These are phyloP conservation scores for Thyridium curvatum DNA, from an alignment of 2,329 filamentous ascomycete genomes.

Conservation along the genomic window DNA sequence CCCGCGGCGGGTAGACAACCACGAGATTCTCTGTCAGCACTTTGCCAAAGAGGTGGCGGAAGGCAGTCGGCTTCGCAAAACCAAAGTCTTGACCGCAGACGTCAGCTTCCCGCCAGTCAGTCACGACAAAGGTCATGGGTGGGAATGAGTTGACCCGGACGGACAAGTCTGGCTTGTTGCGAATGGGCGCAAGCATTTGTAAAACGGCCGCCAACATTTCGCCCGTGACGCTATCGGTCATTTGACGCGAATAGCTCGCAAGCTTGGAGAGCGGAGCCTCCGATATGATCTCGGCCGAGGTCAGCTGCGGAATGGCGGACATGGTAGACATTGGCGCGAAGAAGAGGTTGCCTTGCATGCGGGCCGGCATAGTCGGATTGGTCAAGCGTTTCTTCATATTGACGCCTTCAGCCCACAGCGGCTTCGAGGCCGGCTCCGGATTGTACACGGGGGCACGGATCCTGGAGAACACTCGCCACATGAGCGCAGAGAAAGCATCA, in stretches of 20 bases:
- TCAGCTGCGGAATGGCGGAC: conserved; percentile 15
- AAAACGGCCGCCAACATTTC: conserved; percentile 22
- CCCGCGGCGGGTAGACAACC: too few relatives aligned
- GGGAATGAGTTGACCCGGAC: conserved; percentile 25
- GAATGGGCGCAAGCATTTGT: conserved; percentile 21
- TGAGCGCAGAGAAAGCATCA: conserved; percentile 29
- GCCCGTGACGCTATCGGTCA: conserved; percentile 26
- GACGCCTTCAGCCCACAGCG: conserved; percentile 27
- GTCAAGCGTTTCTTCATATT: conserved; percentile 28
- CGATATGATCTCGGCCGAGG: conserved; percentile 24
- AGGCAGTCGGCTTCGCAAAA: conserved; percentile 23
- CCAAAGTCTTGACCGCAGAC: conserved; percentile 25
- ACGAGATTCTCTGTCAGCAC: not conserved
- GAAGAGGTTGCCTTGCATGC: conserved; percentile 27
- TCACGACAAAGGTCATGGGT: conserved; percentile 25
- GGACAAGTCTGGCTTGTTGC: conserved; percentile 27
- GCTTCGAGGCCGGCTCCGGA: conserved; percentile 12
- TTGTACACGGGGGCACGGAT: conserved; percentile 23
- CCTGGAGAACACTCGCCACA: conserved; percentile 27
- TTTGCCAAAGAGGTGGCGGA: conserved; percentile 20
- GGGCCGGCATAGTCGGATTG: conserved; percentile 18
- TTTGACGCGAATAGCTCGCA: conserved; percentile 26
- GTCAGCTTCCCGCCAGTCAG: conserved; percentile 26
- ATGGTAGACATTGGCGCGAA: conserved; percentile 15
- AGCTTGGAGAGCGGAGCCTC: conserved; percentile 22